phyloP scores from a whole-genome alignment of 2,329 filamentous ascomycete species.

The Cordyceps cateniannulata region DNA sequence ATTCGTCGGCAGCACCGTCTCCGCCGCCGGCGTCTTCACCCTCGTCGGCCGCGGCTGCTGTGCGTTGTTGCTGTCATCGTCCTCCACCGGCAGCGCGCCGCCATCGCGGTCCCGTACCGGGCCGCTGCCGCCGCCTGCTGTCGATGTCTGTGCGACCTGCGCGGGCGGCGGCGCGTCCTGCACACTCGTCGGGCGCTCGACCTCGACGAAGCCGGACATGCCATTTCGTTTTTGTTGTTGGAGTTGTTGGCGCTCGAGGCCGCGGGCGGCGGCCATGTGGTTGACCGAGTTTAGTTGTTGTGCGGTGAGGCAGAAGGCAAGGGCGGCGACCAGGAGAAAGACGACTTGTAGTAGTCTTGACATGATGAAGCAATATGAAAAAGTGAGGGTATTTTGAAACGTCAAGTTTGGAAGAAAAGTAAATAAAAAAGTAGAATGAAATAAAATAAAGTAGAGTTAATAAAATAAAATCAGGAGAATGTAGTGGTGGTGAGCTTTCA shows the following conservation, averaged over 20 bases:
- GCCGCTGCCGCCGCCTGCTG: not conserved
- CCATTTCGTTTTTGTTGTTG: not conserved
- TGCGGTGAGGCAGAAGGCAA: constrained; percentile 6
- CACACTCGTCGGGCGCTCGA: not conserved
- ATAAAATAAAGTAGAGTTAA: not conserved
- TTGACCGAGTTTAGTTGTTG: not conserved
- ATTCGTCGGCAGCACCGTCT: constrained; percentile 3
- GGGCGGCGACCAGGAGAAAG: constrained; percentile 1
- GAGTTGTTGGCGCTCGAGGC: not conserved
- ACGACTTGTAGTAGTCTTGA: not conserved
- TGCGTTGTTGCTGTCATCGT: not conserved
- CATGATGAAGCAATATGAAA: not conserved
- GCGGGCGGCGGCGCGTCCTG: not conserved
- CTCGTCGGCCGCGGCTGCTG: not conserved
- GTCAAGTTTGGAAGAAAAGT: not conserved
- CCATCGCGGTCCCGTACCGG: not conserved
- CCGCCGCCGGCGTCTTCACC: constrained; percentile 8
- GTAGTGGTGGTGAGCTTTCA: not conserved
- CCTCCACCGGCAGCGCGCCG: not conserved
- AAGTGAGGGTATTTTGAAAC: not conserved
- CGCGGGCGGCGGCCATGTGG: not conserved
- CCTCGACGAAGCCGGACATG: not conserved
- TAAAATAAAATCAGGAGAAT: not conserved
- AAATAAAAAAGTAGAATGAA: not conserved
- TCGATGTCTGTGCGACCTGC: not conserved